Conservation (phyloP, 345 rosid genomes). For the Populus pruinosa region DNA sequence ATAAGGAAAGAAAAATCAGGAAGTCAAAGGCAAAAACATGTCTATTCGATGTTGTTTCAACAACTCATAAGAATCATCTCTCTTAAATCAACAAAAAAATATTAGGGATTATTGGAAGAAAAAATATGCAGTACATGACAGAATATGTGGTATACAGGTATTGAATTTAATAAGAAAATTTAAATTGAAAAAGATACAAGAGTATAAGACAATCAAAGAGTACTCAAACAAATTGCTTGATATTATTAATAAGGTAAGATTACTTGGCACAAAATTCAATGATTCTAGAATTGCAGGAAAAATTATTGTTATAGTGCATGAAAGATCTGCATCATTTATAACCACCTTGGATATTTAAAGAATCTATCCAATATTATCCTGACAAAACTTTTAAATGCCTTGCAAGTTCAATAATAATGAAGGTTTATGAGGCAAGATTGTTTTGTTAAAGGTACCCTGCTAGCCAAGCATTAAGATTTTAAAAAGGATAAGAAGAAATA, state of each 20-base stretch:
- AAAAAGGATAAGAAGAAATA: neutral
- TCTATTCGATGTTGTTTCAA: neutral
- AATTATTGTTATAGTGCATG: too few relatives aligned
- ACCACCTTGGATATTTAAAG: neutral
- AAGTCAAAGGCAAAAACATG: neutral
- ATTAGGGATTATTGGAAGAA: neutral
- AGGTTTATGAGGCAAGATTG: neutral
- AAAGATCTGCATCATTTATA: neutral
- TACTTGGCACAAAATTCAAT: too few relatives aligned
- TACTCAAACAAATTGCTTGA: neutral
- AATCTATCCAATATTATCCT: neutral
- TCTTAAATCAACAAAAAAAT: neutral
- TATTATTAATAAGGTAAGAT: neutral
- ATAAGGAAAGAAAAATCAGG: neutral
- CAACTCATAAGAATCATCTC: neutral
- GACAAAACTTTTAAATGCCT: neutral
- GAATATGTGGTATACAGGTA: neutral
- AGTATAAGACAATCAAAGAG: neutral
- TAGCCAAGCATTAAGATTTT: neutral
- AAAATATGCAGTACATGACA: neutral
- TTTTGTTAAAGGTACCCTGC: neutral
- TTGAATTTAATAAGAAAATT: neutral
- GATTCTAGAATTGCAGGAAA: too few relatives aligned
- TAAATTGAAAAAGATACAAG: neutral
- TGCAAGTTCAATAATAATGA: neutral